Evolutionary conservation across 371 early-diverging fungal species (phyloP).

Genomic region (Lichtheimia corymbifera): DNA sequence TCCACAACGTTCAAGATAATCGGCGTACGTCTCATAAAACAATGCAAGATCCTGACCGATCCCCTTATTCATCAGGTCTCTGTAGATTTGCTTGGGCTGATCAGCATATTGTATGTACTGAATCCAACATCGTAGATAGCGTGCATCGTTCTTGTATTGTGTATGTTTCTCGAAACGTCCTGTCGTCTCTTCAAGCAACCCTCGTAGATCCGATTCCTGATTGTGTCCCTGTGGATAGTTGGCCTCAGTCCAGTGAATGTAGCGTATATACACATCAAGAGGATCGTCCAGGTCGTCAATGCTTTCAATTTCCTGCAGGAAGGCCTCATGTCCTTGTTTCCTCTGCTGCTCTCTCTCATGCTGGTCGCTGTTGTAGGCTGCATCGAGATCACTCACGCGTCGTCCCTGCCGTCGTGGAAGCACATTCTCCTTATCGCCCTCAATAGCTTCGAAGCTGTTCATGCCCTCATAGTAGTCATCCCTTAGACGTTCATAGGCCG

Average conservation of each 20-base stretch:
- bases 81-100: conserved; percentile 68
- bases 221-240: conserved; percentile 70
- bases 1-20: conserved; percentile 49
- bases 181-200: conserved; percentile 63
- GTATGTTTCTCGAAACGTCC: conserved; percentile 58
- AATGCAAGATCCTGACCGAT: conserved; percentile 71
- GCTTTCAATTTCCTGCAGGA: conserved; percentile 47
- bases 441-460: conserved; percentile 48
- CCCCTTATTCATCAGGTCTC: conserved; percentile 63
- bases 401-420: conserved; percentile 70
- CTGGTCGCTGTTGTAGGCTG: conserved; percentile 31
- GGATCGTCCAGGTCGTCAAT: conserved; percentile 73
- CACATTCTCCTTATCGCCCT: conserved; percentile 84
- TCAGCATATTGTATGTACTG: conserved; percentile 59
- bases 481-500: conserved; percentile 13
- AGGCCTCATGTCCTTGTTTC: conserved; percentile 37
- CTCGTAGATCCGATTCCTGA: conserved; percentile 52
- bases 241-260: conserved; percentile 73
- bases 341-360: conserved; percentile 34
- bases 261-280: conserved; percentile 69
- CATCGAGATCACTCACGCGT: conserved; percentile 54
- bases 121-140: conserved; percentile 78
- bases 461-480: conserved; percentile 22
- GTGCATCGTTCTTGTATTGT: conserved; percentile 74
- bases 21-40: conserved; percentile 82